Evolutionary conservation across 2,329 filamentous ascomycete genomes (phyloP), one percentile per base, ranked within the genome.

Genomic region (Thielaviopsis populi): DNA sequence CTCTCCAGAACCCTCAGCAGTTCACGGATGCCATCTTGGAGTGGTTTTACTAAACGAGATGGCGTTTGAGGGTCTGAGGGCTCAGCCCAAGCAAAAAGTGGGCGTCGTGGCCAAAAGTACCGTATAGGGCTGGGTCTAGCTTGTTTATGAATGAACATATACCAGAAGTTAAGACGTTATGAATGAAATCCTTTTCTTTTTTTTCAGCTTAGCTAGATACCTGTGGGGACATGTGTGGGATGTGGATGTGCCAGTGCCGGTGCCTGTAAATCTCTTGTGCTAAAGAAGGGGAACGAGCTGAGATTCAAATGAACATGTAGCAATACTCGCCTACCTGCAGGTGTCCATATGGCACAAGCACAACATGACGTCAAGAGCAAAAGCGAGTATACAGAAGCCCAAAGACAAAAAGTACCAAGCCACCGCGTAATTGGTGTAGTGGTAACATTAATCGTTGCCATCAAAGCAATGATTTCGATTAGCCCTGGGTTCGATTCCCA

Each of bases 1-100:
- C 75, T 1, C 41, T 76, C 17, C 75, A 77, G 67, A 71, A 77
- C 67, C 73, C 75, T 2, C 69, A 68, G 1, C 70, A 73, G 66
- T 75, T 75, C 60, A 69, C 72, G 1, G 64, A 67, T 13, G 71
- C 71, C 22, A 68, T 74, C 5, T 66, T 70, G 66, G 65, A 68
- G 27, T 74, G 72, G 46, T 68, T 74, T 42, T 56, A 46, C 30
- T 65, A 65, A 62, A 59, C 6, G 19, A 42, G 19, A 59, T 11
- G 22, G 15, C 10, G 46, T 24, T 19, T 50, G 46, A 33, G 22
- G 17, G 42, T 54, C 8, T 24, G 17, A 13, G 50, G 50, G 50
- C 50, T 54, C 27, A 19, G 5, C 42, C 33, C 33, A 37, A 37
- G 42, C n/a, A 19, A 46, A 17, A n/a, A 46, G 42, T n/a, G 42